Percentiles rank a stretch among this genome's conserved stretches.
Evolutionary conservation across 1,284 basidiomycete genomes (phyloP).

Genomic region (Ganoderma sinense): DNA sequence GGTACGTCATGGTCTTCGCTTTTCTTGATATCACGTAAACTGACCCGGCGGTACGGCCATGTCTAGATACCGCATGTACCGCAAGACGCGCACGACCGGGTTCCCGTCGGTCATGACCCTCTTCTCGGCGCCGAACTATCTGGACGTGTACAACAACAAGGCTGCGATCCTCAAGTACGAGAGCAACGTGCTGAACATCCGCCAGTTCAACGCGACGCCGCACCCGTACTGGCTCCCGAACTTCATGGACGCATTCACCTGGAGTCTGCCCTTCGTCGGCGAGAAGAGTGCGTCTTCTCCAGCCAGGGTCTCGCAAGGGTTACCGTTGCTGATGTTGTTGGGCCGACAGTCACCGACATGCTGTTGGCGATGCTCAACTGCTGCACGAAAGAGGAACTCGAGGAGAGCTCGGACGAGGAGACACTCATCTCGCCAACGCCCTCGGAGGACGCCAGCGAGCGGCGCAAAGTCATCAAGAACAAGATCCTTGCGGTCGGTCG

Average conservation of each 20-base stretch:
- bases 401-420: slow-evolving; percentile 82
- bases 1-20: slow-evolving; percentile 48
- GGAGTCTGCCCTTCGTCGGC: slow-evolving; percentile 98
- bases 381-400: slow-evolving; percentile 94
- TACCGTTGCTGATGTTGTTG: not conserved
- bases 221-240: slow-evolving; percentile 97
- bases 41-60: not conserved
- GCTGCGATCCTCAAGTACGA: slow-evolving; percentile 97
- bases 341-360: slow-evolving; percentile 89
- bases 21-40: not conserved
- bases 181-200: slow-evolving; percentile 95
- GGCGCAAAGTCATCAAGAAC: slow-evolving; percentile 91
- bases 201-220: slow-evolving; percentile 95
- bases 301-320: slow-evolving; percentile 10
- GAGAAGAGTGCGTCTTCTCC: slow-evolving; percentile 83
- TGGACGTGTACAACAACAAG: slow-evolving; percentile 97
- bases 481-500: slow-evolving; percentile 98
- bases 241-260: slow-evolving; percentile 99
- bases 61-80: slow-evolving; percentile 93
- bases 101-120: slow-evolving; percentile 97
- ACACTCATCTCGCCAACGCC: slow-evolving; percentile 47
- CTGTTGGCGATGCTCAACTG: slow-evolving; percentile 93
- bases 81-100: slow-evolving; percentile 93
- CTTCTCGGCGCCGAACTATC: slow-evolving; percentile 95
- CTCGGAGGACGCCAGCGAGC: slow-evolving; percentile 70